Conservation (phyloP, 2,329 filamentous ascomycete species). For the Alternaria arbusti region DNA sequence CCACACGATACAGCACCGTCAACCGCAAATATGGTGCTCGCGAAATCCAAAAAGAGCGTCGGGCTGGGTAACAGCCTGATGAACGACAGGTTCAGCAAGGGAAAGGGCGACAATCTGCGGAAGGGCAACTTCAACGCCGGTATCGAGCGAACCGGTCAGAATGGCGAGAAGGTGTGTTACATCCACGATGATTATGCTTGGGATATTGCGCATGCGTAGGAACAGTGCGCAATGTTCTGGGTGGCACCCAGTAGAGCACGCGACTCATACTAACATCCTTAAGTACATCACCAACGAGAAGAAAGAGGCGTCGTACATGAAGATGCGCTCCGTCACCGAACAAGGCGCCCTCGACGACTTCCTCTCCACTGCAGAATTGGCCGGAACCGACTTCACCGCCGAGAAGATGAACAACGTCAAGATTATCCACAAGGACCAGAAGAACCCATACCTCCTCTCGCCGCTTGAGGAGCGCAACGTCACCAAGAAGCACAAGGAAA, state of each 20-base stretch:
- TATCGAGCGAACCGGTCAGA: slow-evolving; percentile 73
- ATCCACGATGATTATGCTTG: background rate
- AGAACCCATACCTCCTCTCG: slow-evolving; percentile 91
- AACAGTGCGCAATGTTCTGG: background rate
- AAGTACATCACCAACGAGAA: slow-evolving; percentile 89
- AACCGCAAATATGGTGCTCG: slow-evolving; percentile 67
- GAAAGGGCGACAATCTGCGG: slow-evolving; percentile 83
- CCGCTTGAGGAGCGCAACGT: slow-evolving; percentile 80
- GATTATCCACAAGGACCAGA: slow-evolving; percentile 96
- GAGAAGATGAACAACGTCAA: slow-evolving; percentile 99
- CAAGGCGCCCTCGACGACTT: slow-evolving; percentile 97
- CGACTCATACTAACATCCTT: slow-evolving; percentile 33
- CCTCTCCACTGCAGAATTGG: slow-evolving; percentile 90
- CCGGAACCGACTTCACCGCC: slow-evolving; percentile 98
- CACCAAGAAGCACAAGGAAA: slow-evolving; percentile 80
- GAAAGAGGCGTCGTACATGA: slow-evolving; percentile 94
- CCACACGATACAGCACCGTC: slow-evolving; percentile 13
- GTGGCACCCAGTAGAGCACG: background rate
- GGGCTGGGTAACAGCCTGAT: slow-evolving; percentile 97
- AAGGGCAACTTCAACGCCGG: slow-evolving; percentile 68
- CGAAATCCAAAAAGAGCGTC: slow-evolving; percentile 94
- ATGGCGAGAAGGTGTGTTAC: slow-evolving; percentile 72
- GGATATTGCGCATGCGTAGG: background rate
- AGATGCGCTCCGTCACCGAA: slow-evolving; percentile 98
- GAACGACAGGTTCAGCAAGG: slow-evolving; percentile 97